Conservation (phyloP, 1,284 basidiomycete genomes). For the Hymenochaete sp. region DNA sequence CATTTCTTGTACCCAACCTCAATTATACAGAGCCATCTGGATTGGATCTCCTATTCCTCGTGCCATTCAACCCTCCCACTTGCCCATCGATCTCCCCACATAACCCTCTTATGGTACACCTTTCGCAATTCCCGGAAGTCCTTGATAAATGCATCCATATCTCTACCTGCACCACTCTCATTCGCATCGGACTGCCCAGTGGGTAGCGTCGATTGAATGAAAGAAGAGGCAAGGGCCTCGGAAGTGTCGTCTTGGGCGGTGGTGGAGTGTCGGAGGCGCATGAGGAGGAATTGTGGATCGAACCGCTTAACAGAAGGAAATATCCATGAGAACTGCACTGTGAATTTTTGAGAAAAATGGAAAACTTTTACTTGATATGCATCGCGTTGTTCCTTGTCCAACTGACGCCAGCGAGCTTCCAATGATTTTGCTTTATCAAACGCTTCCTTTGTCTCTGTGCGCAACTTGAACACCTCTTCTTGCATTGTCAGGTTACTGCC, state of each 20-base stretch:
- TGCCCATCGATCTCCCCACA: conserved; percentile 83
- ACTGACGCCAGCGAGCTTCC: conserved; percentile 72
- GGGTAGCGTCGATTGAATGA: conserved; percentile 52
- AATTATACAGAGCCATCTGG: too few species aligned
- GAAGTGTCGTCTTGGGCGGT: conserved; percentile 84
- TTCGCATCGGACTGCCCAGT: conserved; percentile 30
- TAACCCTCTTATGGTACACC: conserved; percentile 80
- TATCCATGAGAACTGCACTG: too few species aligned
- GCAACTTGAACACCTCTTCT: conserved; percentile 61
- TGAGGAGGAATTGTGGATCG: conserved; percentile 75
- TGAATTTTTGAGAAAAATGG: conserved; percentile 1
- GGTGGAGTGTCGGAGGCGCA: conserved; percentile 78
- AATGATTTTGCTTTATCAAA: conserved; percentile 78
- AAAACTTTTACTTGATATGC: conserved; percentile 64
- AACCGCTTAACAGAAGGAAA: too few species aligned
- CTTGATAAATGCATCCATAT: conserved; percentile 79
- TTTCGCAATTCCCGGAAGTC: conserved; percentile 83
- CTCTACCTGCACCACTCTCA: too few species aligned
- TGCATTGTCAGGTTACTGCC: conserved; percentile 71
- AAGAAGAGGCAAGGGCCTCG: conserved; percentile 71
- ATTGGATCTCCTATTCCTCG: conserved; percentile 40
- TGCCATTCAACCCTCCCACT: conserved; percentile 78
- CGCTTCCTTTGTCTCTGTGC: conserved; percentile 73
- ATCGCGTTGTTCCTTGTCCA: conserved; percentile 80
- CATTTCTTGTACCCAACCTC: too few species aligned